These are phyloP conservation scores for Fomitopsis serialis DNA, from an alignment of 768 basidiomycete genomes.

Conservation along the genomic window DNA sequence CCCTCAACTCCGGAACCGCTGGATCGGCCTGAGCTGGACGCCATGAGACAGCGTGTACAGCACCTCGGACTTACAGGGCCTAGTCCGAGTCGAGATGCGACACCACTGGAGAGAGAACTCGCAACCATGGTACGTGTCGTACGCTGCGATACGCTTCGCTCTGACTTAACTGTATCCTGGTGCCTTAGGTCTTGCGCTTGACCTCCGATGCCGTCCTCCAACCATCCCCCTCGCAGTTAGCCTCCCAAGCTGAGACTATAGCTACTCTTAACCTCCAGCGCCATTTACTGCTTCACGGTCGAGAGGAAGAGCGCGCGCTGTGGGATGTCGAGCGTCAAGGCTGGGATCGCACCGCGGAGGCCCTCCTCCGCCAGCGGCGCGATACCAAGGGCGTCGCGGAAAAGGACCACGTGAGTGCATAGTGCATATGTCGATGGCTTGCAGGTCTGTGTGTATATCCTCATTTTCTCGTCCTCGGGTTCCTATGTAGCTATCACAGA, in stretches of 20 bases:
- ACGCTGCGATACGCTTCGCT: no score
- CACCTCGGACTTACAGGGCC: slow-evolving; percentile 35
- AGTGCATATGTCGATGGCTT: not conserved
- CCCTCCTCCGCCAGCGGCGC: slow-evolving; percentile 46
- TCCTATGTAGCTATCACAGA: not conserved
- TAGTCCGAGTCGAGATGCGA: slow-evolving; percentile 18
- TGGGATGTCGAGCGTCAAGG: slow-evolving; percentile 60
- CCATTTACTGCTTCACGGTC: slow-evolving; percentile 46
- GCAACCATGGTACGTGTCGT: slow-evolving; percentile 11
- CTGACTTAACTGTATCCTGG: no score
- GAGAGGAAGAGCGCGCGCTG: slow-evolving; percentile 51
- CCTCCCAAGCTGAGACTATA: slow-evolving; percentile 60
- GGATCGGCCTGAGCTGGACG: slow-evolving; percentile 41
- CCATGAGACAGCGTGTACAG: slow-evolving; percentile 41
- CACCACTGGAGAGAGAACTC: slow-evolving; percentile 41
- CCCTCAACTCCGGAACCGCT: slow-evolving; percentile 28
- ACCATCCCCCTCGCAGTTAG: slow-evolving; percentile 34
- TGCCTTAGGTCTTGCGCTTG: slow-evolving; percentile 13
- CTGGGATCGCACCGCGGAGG: slow-evolving; percentile 66
- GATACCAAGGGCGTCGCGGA: slow-evolving; percentile 27
- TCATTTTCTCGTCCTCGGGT: not conserved
- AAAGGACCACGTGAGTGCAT: slow-evolving; percentile 9
- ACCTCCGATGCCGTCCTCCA: slow-evolving; percentile 9
- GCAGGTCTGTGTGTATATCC: slow-evolving; percentile 1
- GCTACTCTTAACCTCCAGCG: slow-evolving; percentile 49